These are phyloP conservation scores for Vitis hybrid DNA, from an alignment of 177 flowering plant species.

Conservation along the genomic window DNA sequence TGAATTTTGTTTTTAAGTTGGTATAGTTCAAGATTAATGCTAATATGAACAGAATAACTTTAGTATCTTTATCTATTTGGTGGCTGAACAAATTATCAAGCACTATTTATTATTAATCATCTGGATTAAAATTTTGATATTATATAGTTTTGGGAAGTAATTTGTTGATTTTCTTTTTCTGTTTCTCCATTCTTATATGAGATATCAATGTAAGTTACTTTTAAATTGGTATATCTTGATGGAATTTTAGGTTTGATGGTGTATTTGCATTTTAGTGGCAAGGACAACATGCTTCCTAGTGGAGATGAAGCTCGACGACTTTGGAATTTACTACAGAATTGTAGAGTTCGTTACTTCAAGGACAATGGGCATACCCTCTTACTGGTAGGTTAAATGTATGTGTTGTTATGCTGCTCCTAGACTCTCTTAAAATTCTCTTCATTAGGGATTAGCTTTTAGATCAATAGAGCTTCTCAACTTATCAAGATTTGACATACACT, in stretches of 20 bases:
- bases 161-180: neutral
- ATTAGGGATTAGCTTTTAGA: too few species aligned
- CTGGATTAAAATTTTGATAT: neutral
- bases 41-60: too few species aligned
- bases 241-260: constrained; percentile 10
- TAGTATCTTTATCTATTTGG: too few species aligned
- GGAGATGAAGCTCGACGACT: constrained; percentile 75
- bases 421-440: neutral
- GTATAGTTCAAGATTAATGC: too few species aligned
- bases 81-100: too few species aligned
- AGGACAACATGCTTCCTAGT: constrained; percentile 93
- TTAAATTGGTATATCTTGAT: constrained; percentile 4
- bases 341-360: constrained; percentile 71
- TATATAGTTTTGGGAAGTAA: neutral
- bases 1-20: too few species aligned
- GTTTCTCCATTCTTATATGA: neutral
- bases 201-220: neutral
- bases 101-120: neutral
- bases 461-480: too few species aligned
- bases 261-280: constrained; percentile 60
- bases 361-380: constrained; percentile 92
- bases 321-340: constrained; percentile 45
- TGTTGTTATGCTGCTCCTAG: neutral
- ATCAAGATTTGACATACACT: too few species aligned
- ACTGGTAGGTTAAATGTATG: constrained; percentile 51